Percentiles rank a stretch among this genome's conserved stretches.
These are phyloP conservation scores for Podaxis sp. DNA, from an alignment of 768 basidiomycete genomes.

Conservation along the genomic window DNA sequence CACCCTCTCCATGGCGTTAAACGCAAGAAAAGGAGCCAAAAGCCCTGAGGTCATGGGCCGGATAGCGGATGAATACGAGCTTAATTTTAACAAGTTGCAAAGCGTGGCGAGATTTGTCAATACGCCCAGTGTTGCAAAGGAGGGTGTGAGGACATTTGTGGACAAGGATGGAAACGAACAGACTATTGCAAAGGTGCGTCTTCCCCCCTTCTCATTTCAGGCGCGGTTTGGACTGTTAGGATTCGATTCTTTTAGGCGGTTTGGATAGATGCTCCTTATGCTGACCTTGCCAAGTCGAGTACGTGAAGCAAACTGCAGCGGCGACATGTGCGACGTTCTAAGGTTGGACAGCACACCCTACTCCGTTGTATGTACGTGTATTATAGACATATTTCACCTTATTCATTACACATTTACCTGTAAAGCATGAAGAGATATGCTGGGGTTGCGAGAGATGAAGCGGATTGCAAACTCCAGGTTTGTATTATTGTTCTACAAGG, in stretches of 20 bases:
- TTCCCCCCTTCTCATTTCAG: not conserved
- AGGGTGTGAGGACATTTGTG: conserved; percentile 35
- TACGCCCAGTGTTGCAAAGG: conserved; percentile 55
- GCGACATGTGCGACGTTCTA: not conserved
- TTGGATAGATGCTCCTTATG: conserved; percentile 35
- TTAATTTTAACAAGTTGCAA: conserved; percentile 51
- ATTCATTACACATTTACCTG: not conserved
- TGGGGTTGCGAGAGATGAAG: not conserved
- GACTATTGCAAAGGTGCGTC: conserved; percentile 44
- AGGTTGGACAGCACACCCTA: not conserved
- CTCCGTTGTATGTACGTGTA: not conserved
- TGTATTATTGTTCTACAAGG: not conserved
- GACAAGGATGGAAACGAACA: conserved; percentile 56
- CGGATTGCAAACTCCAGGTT: conserved; percentile 1
- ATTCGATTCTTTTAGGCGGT: conserved; percentile 29
- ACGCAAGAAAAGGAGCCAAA: conserved; percentile 1
- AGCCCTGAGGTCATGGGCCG: conserved; percentile 33
- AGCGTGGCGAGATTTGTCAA: conserved; percentile 53
- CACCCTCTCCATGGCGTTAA: not conserved
- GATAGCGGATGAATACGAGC: conserved; percentile 49
- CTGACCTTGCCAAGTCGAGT: not conserved
- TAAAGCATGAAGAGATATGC: not conserved
- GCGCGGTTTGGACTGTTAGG: not conserved
- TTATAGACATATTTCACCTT: not conserved
- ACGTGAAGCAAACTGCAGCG: not conserved